Base-by-base conservation (phyloP, 2,329 filamentous ascomycete genomes). In the Fusarium hainanense region DNA sequence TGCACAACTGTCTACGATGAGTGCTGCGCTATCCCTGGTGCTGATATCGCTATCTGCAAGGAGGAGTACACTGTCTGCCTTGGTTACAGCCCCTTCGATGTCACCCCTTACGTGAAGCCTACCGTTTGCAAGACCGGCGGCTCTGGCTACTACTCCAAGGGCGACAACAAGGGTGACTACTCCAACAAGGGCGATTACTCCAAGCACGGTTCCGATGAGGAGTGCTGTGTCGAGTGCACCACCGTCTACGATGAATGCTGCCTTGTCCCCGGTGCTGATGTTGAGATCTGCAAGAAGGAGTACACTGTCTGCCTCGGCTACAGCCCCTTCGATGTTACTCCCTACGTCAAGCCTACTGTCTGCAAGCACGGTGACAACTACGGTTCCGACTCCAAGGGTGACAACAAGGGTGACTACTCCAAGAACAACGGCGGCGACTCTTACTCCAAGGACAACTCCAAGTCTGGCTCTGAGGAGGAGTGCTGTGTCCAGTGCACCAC, bases 201-300 rank as follows among this genome's bases (percentile, higher is more conserved):
- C 42, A 62, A 55, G 12, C 23, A 28, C 9, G 28, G 41, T 6
- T 37, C 52, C 10, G 58, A 42, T 41, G 66, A 68, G 49, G 58
- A 68, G 23, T 68, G 66, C 50, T 68, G 66, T 6, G 4, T 68
- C 9, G 14, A 64, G 44, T 68, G 66, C 49, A 68, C 64, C 1
- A 68, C 64, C 14, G n/a, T 46, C 64, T 68, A 68, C 25, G 50
- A 68, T 13, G 30, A 54, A n/a, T 68, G 66, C 64, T 68, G 66
- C 13, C 5, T 11, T 9, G 13, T 49, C 3, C 14, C 32, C 7
- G 65, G 59, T 3, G 25, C 48, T 2, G 49, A 65, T 6, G n/a
- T 68, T 11, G 44, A 43, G 16, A 8, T 59, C 10, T 68, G 66
- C 46, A 68, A 68, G 54, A 7, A 37, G 21, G 30, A 52, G 49